Base-by-base conservation (phyloP, 257 asterid genomes). In the Ilex aquifolium region DNA sequence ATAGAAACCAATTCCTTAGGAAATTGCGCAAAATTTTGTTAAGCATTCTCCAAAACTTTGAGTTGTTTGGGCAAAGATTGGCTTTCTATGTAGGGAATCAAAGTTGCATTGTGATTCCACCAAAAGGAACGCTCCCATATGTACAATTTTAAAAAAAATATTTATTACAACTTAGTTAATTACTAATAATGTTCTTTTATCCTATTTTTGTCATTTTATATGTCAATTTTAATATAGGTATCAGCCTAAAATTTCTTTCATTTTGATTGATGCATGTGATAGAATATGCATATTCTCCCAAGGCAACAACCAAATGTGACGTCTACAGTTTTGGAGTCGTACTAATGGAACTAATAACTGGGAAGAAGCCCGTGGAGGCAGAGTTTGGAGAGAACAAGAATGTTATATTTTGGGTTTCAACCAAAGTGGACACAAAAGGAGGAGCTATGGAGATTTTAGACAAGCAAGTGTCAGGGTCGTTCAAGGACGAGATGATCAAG, bases 311-410 rank as follows among this genome's bases (percentile, higher is more conserved):
- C 16, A 93, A 82, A 60, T 87, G 96, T 32, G 99, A 93, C 17
- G 97, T 93, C 5, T 93, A 90, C 83, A 90, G 97, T 56, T 93
- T 83, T 6, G 97, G 99, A 54, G 96, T 93, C 2, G 96, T 93
- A 2, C 68, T 93, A 7, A 76, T 93, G 96, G 99, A 93, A 30
- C 67, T 89, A 30, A 75, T 93, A 30, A 93, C 99, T 0, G 99
- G 99, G 67, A 93, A 84, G 73, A 90, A 82, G 79, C 90, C 96
- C 1, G 89, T 93, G 61, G 97, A 90, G 79, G 73, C 83, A 0
- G 95, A 84, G 71, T 90, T 81, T 21, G 99, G 99, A 4, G 99
- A 93, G 66, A 90, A 76, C 77, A 90, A 79, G 80, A 85, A 87
- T 77, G 85, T 93, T 61, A 78, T 87, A 40, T 72, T 69, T 48